Base-by-base conservation (phyloP, 495 filamentous ascomycete species). In the Penicillium robsamsonii region DNA sequence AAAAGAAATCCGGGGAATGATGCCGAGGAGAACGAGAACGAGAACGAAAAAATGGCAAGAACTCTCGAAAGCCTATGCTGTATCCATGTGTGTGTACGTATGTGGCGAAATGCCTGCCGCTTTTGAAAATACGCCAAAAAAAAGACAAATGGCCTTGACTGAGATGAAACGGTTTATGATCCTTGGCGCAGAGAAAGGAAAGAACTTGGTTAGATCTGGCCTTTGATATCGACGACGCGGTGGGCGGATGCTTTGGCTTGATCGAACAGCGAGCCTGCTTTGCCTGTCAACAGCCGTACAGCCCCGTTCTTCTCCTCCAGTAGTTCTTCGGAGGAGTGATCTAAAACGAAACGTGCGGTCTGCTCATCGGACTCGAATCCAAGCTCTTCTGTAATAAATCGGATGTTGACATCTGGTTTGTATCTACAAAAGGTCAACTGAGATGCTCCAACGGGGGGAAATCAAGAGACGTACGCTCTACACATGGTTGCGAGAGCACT, bases 311-410 rank as follows among this genome's bases (percentile, higher is more conserved):
- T 86, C 66, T 95, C 89, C 66, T 90, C 80, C 51, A 98, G 84
- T n/a, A 94, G 72, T 11, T 87, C 76, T 64, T 87, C 80, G 43
- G 87, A 87, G 51, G 84, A 76, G 69, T 91, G 76, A 54, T 95
- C 88, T 58, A 86, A 81, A 59, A 98, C 84, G 73, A 97, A 97
- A 66, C 90, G 87, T 10, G 88, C 87, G 55, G 90, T 91, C 70
- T 96, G 90, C 67, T 89, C 83, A 70, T 97, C 92, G 46, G 87
- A 89, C 73, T 96, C 91, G 70, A 97, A 99, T 48, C 87, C 91
- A 52, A 99, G 87, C 69, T 97, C 94, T 75, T 97, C 89, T 27
- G 91, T 92, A 60, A 99, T 82, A 75, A 96, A 97, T 62, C 89
- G 87, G 57, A 97, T 80, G 52, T 86, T 88, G 67, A 97, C 82